Conservation (phyloP, 257 asterid genomes). For the Leptodermis oblonga region DNA sequence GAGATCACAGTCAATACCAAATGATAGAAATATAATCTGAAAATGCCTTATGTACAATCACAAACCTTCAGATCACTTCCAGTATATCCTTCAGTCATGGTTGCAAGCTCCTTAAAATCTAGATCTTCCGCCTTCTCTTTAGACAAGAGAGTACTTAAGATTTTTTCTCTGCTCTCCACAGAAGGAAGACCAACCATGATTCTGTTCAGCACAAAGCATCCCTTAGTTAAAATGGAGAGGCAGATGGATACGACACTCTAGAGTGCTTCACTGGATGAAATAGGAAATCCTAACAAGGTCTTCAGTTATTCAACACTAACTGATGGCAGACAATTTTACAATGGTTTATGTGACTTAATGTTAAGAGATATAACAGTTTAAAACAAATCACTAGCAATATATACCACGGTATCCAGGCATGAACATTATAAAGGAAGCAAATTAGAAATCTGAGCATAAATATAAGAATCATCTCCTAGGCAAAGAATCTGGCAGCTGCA, state of each 20-base stretch:
- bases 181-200: constrained; percentile 93
- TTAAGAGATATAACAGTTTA: background rate
- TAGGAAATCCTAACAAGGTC: background rate
- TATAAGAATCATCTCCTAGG: too few species aligned
- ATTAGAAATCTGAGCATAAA: background rate
- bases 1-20: constrained; percentile 24
- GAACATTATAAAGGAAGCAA: too few species aligned
- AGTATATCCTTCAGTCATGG: constrained; percentile 87
- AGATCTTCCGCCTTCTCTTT: constrained; percentile 76
- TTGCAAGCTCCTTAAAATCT: constrained; percentile 79
- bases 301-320: background rate
- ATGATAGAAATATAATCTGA: constrained; percentile 2
- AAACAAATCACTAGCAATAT: too few species aligned
- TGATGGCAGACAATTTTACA: background rate
- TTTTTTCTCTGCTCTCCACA: constrained; percentile 81
- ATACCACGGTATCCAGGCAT: background rate
- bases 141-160: constrained; percentile 70
- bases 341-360: background rate
- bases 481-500: background rate
- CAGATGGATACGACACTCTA: background rate
- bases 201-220: constrained; percentile 44
- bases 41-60: constrained; percentile 6
- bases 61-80: constrained; percentile 98
- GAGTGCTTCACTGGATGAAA: background rate
- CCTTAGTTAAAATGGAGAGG: constrained; percentile 17